Base-by-base conservation (phyloP, 805 yeast genomes). In the Komagataella populi region DNA sequence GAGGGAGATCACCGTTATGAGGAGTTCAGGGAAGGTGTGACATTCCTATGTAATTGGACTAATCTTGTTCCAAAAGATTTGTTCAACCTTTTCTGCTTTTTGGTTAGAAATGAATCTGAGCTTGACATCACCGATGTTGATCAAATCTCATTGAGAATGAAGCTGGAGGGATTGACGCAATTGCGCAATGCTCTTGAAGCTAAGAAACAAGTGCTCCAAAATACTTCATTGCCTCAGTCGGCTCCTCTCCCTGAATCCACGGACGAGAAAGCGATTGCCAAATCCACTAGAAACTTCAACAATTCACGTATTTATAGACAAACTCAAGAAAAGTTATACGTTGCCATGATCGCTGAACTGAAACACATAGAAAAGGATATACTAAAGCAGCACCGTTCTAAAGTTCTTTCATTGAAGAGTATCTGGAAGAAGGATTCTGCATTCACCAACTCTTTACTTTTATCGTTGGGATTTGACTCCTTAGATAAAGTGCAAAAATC, bases 131-230 rank as follows among this genome's bases (percentile, higher is more conserved):
- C 80, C 0, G 10, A 30, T 30, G 39, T 30, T 30, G 39, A 30
- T 14, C 39, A 30, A 8, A 30, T 30, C 14, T 30, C 39, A 30
- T 62, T 78, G 46, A 70, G 85, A 57, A 73, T 77, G 68, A 63
- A 70, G 50, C 63, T 85, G n/a, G 81, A 80, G 48, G 93, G 90
- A 0, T 59, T 81, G 43, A 77, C 72, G 56, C 74, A 79, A 53
- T 62, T 85, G 47, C 63, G 76, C 17, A 59, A 64, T n/a, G 82
- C 87, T 2, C 55, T 84, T 8, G 74, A 72, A 30, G 62, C 71
- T 39, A 84, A 82, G 56, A 52, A 69, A 7, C 64, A 63, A 0
- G 60, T 66, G 8, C 59, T 72, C 18, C 67, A 69, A 49, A 49
- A 23, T 1, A 16, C 52, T 2, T 17, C n/a, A 6, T 23, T 36